Conservation (phyloP, 192 early-diverging fungal species). For the Physocladia obscura region DNA sequence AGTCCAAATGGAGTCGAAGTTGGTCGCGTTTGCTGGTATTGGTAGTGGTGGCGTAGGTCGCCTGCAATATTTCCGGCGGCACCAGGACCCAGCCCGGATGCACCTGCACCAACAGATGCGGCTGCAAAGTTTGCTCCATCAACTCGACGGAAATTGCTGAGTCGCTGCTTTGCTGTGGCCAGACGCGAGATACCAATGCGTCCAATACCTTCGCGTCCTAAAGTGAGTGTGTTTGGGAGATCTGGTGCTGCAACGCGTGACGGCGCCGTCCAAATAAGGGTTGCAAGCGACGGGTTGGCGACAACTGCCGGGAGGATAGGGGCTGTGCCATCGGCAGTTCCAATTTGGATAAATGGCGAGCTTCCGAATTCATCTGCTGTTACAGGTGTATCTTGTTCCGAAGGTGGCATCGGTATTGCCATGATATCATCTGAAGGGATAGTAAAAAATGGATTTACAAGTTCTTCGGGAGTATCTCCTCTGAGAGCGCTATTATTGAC, state of each 20-base stretch:
- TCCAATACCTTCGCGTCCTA: slow-evolving; percentile 26
- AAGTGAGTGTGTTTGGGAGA: slow-evolving; percentile 25
- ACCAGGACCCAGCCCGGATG: neutral
- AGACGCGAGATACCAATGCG: slow-evolving; percentile 27
- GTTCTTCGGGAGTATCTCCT: neutral
- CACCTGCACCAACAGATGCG: neutral
- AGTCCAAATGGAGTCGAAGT: neutral
- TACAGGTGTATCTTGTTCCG: no score
- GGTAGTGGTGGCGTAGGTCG: neutral
- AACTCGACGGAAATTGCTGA: neutral
- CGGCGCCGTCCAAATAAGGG: slow-evolving; percentile 26
- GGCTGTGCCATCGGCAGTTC: neutral
- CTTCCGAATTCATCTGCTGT: no score
- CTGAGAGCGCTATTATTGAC: neutral
- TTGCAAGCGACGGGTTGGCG: slow-evolving; percentile 1
- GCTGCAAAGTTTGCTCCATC: neutral
- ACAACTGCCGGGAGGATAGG: neutral
- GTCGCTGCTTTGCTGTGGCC: slow-evolving; percentile 20
- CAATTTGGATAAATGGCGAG: no score
- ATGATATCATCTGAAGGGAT: slow-evolving; percentile 3
- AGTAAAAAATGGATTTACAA: slow-evolving; percentile 22
- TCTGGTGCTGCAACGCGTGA: slow-evolving; percentile 17
- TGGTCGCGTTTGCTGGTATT: neutral
- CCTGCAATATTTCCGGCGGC: neutral
- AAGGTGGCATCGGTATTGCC: neutral